A percentile compares a stretch with the other conserved stretches of the same genome.
phyloP scores from a whole-genome alignment of 495 filamentous ascomycete genomes.

The Penicillium robsamsonii region DNA sequence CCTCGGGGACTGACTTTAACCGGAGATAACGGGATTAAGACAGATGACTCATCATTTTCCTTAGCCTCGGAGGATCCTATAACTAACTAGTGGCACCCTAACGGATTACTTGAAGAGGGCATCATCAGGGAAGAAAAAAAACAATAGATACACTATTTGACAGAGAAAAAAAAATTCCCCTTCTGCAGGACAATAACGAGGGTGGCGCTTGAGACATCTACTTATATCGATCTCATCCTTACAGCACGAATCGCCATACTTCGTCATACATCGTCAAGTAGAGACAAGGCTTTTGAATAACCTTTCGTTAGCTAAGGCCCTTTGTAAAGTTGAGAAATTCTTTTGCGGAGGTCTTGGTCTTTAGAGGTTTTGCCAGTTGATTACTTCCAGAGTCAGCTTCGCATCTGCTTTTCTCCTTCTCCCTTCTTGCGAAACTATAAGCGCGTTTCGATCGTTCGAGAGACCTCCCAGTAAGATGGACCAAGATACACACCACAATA shows the following conservation, averaged over 20 bases:
- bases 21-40: constrained; percentile 11
- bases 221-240: constrained; percentile 1
- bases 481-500: background rate
- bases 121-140: background rate
- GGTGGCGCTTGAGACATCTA: background rate
- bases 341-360: background rate
- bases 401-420: background rate
- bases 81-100: too few species aligned
- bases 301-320: background rate
- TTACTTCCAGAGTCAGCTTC: background rate
- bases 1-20: too few species aligned
- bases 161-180: background rate
- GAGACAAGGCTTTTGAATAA: background rate
- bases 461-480: background rate
- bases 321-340: too few species aligned
- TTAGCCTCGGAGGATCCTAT: too few species aligned
- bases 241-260: background rate
- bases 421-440: background rate
- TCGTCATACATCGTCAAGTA: background rate
- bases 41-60: background rate
- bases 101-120: background rate
- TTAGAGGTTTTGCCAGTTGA: background rate
- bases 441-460: background rate
- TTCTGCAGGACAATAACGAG: background rate
- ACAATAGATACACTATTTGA: background rate